phyloP scores from a whole-genome alignment of 139 green algal genomes.

The Zygnema circumcarinatum region DNA sequence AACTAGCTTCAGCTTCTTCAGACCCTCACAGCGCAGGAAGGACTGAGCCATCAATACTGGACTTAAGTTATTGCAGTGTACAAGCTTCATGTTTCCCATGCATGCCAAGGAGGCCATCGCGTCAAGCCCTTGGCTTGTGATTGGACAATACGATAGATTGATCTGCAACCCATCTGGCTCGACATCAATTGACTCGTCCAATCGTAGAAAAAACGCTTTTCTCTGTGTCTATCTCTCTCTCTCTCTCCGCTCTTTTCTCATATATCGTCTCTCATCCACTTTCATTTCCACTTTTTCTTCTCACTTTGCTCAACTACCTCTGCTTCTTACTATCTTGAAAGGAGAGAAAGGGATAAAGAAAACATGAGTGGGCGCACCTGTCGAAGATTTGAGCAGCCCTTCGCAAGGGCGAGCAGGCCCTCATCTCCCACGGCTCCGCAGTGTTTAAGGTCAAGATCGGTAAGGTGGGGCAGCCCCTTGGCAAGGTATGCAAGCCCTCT shows the following conservation, averaged over 20 bases:
- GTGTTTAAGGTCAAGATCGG: conserved; percentile 31
- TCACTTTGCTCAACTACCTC: background rate
- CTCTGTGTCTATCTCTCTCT: too few species aligned
- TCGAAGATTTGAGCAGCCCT: conserved; percentile 15
- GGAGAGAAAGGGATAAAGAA: background rate
- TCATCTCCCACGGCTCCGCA: conserved; percentile 24
- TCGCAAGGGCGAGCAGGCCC: conserved; percentile 16
- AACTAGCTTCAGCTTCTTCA: conserved; percentile 49
- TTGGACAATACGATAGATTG: conserved; percentile 33
- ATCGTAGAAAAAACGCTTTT: background rate
- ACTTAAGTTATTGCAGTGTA: conserved; percentile 38
- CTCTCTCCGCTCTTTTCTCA: too few species aligned
- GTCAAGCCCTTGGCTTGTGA: conserved; percentile 18
- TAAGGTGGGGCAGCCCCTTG: background rate
- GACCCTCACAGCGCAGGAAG: background rate
- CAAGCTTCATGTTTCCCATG: conserved; percentile 47
- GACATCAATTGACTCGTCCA: background rate
- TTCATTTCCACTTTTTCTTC: background rate
- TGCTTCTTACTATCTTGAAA: background rate
- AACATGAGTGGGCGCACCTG: background rate
- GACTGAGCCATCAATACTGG: background rate
- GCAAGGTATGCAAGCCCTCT: conserved; percentile 8
- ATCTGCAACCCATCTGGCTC: conserved; percentile 14
- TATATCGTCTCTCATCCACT: background rate
- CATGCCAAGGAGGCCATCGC: conserved; percentile 29